These are phyloP conservation scores for Sporobolomyces pararoseus DNA, from an alignment of 768 basidiomycete genomes.

Conservation along the genomic window DNA sequence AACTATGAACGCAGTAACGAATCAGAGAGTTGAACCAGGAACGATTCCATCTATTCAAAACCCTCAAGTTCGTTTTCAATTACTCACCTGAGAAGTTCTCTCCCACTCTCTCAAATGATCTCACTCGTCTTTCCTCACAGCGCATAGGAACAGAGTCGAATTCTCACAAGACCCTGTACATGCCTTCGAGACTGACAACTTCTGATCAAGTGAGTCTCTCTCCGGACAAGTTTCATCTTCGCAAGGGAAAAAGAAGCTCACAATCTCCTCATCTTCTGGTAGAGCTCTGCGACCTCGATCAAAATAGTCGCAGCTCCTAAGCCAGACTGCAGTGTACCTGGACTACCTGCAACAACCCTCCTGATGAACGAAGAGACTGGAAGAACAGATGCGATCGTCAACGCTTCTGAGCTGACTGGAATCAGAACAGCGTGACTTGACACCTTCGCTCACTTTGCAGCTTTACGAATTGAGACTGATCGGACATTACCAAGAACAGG, in stretches of 20 bases:
- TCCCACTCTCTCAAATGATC: not conserved
- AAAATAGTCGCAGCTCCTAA: constrained; percentile 42
- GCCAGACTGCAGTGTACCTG: constrained; percentile 14
- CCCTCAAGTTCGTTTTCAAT: constrained; percentile 16
- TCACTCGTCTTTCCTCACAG: constrained; percentile 4
- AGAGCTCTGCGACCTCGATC: constrained; percentile 36
- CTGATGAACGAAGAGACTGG: constrained; percentile 42
- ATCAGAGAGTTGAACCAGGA: not conserved
- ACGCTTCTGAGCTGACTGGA: constrained; percentile 42
- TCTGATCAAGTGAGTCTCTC: not conserved
- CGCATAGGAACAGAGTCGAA: constrained; percentile 22
- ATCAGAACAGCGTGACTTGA: constrained; percentile 45
- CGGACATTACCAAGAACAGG: not conserved
- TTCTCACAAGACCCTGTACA: constrained; percentile 34
- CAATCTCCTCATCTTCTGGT: not conserved
- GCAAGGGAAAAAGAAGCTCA: not conserved
- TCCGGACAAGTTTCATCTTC: too few relatives aligned
- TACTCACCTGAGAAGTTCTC: too few relatives aligned
- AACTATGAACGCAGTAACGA: constrained; percentile 29
- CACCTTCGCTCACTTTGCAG: not conserved
- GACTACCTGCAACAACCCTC: constrained; percentile 41
- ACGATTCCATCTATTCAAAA: constrained; percentile 21
- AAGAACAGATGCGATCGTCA: constrained; percentile 31
- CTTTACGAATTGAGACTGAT: too few relatives aligned
- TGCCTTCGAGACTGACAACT: constrained; percentile 37